Evolutionary conservation across 2,329 filamentous ascomycete species (phyloP).

Genomic region (Nemania bipapillata): DNA sequence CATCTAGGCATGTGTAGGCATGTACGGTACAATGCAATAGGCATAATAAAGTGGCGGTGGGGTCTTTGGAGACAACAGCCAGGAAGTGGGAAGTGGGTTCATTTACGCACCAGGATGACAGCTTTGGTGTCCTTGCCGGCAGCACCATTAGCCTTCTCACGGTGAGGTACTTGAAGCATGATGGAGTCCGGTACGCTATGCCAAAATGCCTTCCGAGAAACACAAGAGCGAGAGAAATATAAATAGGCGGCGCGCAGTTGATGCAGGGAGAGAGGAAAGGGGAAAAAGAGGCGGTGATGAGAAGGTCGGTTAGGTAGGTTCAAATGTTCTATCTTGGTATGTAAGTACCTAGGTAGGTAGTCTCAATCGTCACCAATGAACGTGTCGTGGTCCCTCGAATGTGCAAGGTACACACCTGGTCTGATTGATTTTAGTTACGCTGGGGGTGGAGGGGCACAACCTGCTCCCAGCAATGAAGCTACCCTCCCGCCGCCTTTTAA

Average conservation of each 20-base stretch:
- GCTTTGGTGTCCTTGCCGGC: slow-evolving; percentile 79
- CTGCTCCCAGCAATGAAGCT: background rate
- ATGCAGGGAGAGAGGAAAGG: slow-evolving; percentile 9
- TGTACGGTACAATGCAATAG: background rate
- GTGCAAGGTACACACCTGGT: slow-evolving; percentile 9
- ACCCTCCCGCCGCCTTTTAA: background rate
- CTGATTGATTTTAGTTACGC: background rate
- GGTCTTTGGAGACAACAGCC: slow-evolving; percentile 36
- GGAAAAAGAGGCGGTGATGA: slow-evolving; percentile 35
- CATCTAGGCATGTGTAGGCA: background rate
- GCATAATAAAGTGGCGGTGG: slow-evolving; percentile 26
- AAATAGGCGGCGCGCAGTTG: background rate
- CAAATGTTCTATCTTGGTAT: background rate
- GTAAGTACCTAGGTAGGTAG: no score
- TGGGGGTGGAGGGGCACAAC: slow-evolving; percentile 29
- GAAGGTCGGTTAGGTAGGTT: slow-evolving; percentile 5
- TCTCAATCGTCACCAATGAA: slow-evolving; percentile 21
- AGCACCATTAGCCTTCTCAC: slow-evolving; percentile 62
- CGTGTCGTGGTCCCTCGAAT: slow-evolving; percentile 25
- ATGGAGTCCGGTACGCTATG: slow-evolving; percentile 33
- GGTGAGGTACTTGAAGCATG: slow-evolving; percentile 69
- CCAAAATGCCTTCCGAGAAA: slow-evolving; percentile 1
- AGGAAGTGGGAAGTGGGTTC: slow-evolving; percentile 40
- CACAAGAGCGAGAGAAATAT: background rate
- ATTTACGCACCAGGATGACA: slow-evolving; percentile 81